A percentile compares a stretch with the other conserved stretches of the same genome.
phyloP scores from a whole-genome alignment of 129 eudicot species.

The Centella asiatica region DNA sequence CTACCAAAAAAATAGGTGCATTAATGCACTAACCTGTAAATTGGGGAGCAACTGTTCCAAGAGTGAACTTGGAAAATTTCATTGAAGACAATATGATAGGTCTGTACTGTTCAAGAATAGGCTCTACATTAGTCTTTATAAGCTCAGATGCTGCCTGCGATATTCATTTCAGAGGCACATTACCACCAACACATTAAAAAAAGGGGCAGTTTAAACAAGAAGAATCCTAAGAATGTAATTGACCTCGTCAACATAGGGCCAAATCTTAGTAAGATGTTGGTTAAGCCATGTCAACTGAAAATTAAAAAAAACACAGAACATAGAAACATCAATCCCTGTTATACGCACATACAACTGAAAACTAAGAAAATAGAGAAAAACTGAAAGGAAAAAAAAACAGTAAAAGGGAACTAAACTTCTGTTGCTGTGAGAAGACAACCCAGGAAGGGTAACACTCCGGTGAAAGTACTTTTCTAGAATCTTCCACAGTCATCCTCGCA shows the following conservation, averaged over 20 bases:
- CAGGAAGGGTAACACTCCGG: constrained; percentile 85
- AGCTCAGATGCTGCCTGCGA: constrained; percentile 94
- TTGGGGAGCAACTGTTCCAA: constrained; percentile 94
- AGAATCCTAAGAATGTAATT: neutral
- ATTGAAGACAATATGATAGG: constrained; percentile 71
- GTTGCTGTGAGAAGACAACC: constrained; percentile 82
- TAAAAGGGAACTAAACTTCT: constrained; percentile 45
- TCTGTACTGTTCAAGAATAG: constrained; percentile 81
- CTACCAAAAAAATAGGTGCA: neutral
- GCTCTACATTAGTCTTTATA: constrained; percentile 84
- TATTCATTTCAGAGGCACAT: constrained; percentile 13
- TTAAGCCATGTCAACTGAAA: constrained; percentile 95
- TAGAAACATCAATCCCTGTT: constrained; percentile 15
- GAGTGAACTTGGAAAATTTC: constrained; percentile 79
- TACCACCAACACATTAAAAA: constrained; percentile 2
- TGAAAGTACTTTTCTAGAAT: constrained; percentile 72
- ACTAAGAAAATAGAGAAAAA: neutral
- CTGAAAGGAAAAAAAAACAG: neutral
- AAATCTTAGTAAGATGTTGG: constrained; percentile 73
- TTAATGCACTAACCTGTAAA: constrained; percentile 61
- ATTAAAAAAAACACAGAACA: constrained; percentile 9
- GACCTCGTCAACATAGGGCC: constrained; percentile 90
- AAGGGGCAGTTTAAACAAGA: neutral
- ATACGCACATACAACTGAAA: neutral
- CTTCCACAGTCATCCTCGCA: constrained; percentile 95